Percentiles rank a stretch among this genome's conserved stretches.
Evolutionary conservation across 2,329 filamentous ascomycete genomes (phyloP).

Genomic region (Cryphonectria japonica): DNA sequence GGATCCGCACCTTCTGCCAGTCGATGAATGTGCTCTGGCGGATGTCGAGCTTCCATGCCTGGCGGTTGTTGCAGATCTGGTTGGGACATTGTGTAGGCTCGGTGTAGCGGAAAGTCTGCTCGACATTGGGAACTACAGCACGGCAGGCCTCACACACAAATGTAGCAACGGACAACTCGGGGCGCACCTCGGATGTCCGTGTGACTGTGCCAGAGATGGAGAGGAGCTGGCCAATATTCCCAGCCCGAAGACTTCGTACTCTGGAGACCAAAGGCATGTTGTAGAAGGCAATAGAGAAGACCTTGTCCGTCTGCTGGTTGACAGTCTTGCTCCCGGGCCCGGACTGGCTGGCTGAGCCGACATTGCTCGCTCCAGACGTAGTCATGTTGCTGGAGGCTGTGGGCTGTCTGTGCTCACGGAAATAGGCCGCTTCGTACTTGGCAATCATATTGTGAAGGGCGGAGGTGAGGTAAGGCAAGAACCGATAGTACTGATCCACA

Average conservation of each 20-base stretch:
- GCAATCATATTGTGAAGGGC: conserved; percentile 91
- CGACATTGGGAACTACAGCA: conserved; percentile 82
- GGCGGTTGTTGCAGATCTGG: conserved; percentile 79
- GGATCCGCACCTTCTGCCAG: conserved; percentile 98
- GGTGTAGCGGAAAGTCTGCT: conserved; percentile 97
- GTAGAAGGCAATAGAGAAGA: conserved; percentile 92
- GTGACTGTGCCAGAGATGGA: conserved; percentile 98
- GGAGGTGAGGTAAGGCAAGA: conserved; percentile 86
- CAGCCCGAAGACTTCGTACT: conserved; percentile 82
- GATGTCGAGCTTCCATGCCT: conserved; percentile 96
- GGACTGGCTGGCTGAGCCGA: conserved; percentile 64
- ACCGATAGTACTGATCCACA: conserved; percentile 90
- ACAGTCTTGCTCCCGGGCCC: conserved; percentile 76
- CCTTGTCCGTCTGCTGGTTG: conserved; percentile 95
- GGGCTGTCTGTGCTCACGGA: conserved; percentile 86
- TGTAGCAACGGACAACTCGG: conserved; percentile 88
- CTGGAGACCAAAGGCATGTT: conserved; percentile 87
- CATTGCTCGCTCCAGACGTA: conserved; percentile 67
- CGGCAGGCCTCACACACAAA: conserved; percentile 91
- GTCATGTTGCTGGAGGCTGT: conserved; percentile 74
- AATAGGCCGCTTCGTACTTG: conserved; percentile 93
- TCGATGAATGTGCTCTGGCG: conserved; percentile 96
- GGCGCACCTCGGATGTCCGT: conserved; percentile 93
- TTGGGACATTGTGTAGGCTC: conserved; percentile 97
- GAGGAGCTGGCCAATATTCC: conserved; percentile 88